Conservation (phyloP, 345 rosid genomes). For the Ricinus communis region DNA sequence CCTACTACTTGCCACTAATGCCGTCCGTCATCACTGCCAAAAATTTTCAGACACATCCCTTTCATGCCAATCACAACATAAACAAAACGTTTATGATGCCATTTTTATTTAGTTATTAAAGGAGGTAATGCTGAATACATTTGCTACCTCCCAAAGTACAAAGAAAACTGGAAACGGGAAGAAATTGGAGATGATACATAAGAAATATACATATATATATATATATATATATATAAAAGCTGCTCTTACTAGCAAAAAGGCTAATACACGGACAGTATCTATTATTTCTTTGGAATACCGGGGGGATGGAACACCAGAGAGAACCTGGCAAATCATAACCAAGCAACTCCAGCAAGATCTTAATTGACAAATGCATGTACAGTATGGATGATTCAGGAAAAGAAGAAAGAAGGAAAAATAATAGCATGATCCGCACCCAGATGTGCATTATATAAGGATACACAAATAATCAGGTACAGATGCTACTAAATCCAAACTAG, state of each 20-base stretch:
- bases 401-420: not conserved
- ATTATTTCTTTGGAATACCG: not conserved
- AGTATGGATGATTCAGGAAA: not conserved
- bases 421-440: not conserved
- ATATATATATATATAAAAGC: no score
- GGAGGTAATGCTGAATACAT: no score
- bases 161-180: no score
- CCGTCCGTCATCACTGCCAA: no score
- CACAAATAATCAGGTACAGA: not conserved
- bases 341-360: not conserved
- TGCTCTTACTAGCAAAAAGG: not conserved
- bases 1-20: no score
- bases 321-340: not conserved
- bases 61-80: no score
- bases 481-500: not conserved
- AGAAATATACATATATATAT: no score
- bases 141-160: no score
- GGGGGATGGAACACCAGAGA: not conserved
- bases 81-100: no score
- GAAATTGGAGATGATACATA: no score
- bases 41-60: no score
- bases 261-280: not conserved
- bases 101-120: no score
- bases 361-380: not conserved
- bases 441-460: not conserved